Percentiles rank a stretch among this genome's conserved stretches.
Evolutionary conservation across 2,329 filamentous ascomycete genomes (phyloP).

Genomic region (Penicillium frequentans): DNA sequence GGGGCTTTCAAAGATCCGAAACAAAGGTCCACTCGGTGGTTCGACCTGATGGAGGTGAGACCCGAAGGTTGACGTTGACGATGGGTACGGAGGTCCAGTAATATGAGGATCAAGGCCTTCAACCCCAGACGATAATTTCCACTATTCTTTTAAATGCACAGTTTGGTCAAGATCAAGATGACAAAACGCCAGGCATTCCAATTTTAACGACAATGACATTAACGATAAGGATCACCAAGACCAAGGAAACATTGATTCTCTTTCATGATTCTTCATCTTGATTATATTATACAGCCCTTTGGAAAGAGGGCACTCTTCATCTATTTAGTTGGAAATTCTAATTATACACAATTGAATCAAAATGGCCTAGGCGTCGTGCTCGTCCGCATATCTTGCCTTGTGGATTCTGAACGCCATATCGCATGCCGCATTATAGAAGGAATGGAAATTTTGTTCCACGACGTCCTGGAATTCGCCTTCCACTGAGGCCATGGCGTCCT

Average conservation of each 20-base stretch:
- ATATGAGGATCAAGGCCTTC: no score
- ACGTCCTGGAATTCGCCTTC: conserved; percentile 6
- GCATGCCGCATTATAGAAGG: conserved; percentile 39
- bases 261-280: not conserved
- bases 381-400: not conserved
- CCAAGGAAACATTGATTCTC: no score
- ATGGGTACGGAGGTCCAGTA: no score
- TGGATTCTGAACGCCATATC: conserved; percentile 39
- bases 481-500: not conserved
- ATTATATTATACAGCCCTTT: conserved; percentile 4
- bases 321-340: conserved; percentile 4
- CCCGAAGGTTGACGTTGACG: not conserved
- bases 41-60: not conserved
- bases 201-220: no score
- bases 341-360: not conserved
- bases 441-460: conserved; percentile 30
- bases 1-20: no score
- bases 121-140: no score
- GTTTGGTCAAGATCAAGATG: no score
- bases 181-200: no score
- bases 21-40: not conserved
- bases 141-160: no score
- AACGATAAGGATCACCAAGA: not conserved
- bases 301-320: conserved; percentile 1
- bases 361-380: not conserved